These are phyloP conservation scores for Fusarium staphyleae DNA, from an alignment of 2,329 filamentous ascomycete genomes.

Conservation along the genomic window DNA sequence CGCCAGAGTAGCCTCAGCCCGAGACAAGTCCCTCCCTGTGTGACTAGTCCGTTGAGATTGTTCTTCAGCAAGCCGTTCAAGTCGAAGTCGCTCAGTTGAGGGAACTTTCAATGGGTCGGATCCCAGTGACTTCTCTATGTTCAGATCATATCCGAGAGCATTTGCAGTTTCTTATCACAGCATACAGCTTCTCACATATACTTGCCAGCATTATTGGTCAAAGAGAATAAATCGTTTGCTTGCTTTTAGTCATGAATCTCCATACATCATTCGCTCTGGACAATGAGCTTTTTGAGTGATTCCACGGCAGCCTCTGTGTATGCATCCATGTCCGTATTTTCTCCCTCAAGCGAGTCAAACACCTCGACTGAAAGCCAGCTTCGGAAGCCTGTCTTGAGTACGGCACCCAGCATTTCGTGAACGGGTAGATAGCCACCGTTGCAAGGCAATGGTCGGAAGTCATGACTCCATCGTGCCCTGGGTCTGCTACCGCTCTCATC, in stretches of 20 bases:
- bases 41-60: no score
- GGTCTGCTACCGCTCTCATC: slow-evolving; percentile 64
- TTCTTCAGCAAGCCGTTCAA: no score
- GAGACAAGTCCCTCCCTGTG: no score
- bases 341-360: slow-evolving; percentile 57
- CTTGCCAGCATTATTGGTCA: no score
- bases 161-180: no score
- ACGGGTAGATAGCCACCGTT: slow-evolving; percentile 76
- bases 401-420: slow-evolving; percentile 67
- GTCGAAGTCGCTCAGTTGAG: no score
- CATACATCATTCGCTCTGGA: not conserved
- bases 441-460: slow-evolving; percentile 72
- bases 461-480: slow-evolving; percentile 73
- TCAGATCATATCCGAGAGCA: no score
- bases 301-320: slow-evolving; percentile 18
- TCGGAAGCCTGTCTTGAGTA: slow-evolving; percentile 71
- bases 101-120: no score
- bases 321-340: slow-evolving; percentile 12
- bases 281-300: slow-evolving; percentile 18
- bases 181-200: no score
- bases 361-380: slow-evolving; percentile 75
- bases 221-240: no score
- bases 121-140: no score
- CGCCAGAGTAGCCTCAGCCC: no score
- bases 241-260: not conserved